phyloP scores from a whole-genome alignment of 2,329 filamentous ascomycete species.

The Zarea fungicola region DNA sequence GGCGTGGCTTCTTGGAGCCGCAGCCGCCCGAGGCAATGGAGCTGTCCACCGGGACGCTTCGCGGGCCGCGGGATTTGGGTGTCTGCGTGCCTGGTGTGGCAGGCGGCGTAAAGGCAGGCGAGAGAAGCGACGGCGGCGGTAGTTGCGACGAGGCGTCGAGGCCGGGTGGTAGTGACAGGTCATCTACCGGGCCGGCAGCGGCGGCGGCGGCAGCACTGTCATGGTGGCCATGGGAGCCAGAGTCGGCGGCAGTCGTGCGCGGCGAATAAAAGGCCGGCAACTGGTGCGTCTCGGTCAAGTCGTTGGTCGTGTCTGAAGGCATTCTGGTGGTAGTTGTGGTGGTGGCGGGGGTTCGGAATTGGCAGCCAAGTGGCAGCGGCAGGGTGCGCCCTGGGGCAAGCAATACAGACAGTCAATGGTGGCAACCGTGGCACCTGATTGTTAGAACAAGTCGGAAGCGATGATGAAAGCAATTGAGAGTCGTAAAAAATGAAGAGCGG shows the following conservation, averaged over 20 bases:
- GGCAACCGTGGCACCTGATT: no score
- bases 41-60: slow-evolving; percentile 56
- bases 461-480: no score
- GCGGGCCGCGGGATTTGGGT: slow-evolving; percentile 39
- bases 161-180: slow-evolving; percentile 31
- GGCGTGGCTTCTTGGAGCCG: slow-evolving; percentile 59
- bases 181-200: slow-evolving; percentile 22
- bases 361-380: not conserved
- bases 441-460: no score
- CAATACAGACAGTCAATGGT: no score
- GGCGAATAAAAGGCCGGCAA: slow-evolving; percentile 38
- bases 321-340: no score
- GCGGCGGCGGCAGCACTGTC: no score
- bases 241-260: slow-evolving; percentile 19
- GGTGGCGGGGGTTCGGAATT: no score
- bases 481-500: no score
- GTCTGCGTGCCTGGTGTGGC: slow-evolving; percentile 56
- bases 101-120: slow-evolving; percentile 76
- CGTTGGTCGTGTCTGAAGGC: slow-evolving; percentile 14
- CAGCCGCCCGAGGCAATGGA: slow-evolving; percentile 53
- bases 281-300: slow-evolving; percentile 17
- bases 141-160: slow-evolving; percentile 15
- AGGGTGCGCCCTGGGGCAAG: not conserved
- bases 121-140: slow-evolving; percentile 68
- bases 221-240: slow-evolving; percentile 14